Evolutionary conservation across 2,329 filamentous ascomycete species (phyloP), one percentile per base, ranked within the genome.

Genomic region (Alternaria sp.): DNA sequence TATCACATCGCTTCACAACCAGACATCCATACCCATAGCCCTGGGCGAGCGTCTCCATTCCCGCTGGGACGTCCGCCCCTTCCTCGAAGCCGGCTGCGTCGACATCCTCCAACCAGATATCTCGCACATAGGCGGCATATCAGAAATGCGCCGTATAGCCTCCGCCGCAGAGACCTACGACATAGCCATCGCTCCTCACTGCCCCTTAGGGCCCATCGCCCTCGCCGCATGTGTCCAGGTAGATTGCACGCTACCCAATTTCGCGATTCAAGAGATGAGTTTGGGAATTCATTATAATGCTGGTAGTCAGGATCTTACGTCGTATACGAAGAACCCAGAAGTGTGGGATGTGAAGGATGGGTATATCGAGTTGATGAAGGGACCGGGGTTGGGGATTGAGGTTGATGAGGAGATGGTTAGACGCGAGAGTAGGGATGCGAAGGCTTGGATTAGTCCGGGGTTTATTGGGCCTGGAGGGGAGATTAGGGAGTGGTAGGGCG

Each of bases 211-310:
- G 0, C 91, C 91, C 0, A 90, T 94, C 54, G 90, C 91, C 0
- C 81, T 93, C 15, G 91, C 91, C 0, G 91, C 91, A 0, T 89
- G 86, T 59, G 83, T 93, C 44, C 91, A 93, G 66, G 86, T 93
- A 2, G 89, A 88, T 23, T 73, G 82, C 86, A 20, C 82, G 80
- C 10, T 87, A 82, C 20, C 85, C 84, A 20, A 93, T 90, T 76
- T 93, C 74, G 87, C 86, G 0, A 93, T 94, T 30, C 88, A 92
- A 73, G 91, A 94, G 78, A 93, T 93, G 92, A 90, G 88, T 57
- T 73, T 93, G 28, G 92, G 91, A 0, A 94, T 94, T 70, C 92
- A 94, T 75, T 94, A 94, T 74, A 94, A 94, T 64, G 75, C 71
- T 1, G 79, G 78, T 0, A 75, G 74, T 28, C 68, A 76, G 55